Base-by-base conservation (phyloP, 2,329 filamentous ascomycete species). In the Mycosphaerelloides madeirae region DNA sequence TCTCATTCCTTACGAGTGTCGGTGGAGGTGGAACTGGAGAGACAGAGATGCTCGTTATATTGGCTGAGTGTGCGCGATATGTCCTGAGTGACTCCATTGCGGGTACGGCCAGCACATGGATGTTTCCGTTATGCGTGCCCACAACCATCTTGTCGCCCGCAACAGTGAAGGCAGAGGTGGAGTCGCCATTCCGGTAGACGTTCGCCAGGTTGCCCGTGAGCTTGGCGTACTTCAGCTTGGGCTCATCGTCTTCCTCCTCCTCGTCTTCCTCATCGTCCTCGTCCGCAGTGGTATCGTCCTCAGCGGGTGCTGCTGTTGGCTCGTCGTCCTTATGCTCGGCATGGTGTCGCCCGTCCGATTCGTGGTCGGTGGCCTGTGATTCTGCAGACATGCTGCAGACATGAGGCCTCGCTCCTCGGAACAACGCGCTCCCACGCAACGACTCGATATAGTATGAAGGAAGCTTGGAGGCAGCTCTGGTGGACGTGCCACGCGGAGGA, bases 121-220 rank as follows among this genome's bases (percentile, higher is more conserved):
- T 91, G 61, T 93, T 95, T 59, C 93, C 93, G 69, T 95, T 95
- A 66, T 98, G 91, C 25, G 93, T 96, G 54, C 91, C 93, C 57
- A 95, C 75, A 51, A 96, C 87, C 91, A 97, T 95, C 73, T 97
- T 97, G 73, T 98, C 91, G 41, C 91, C 91, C 31, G 86, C 86
- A 38, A 95, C 87, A 38, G 94, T 71, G 64, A 95, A 95, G 7
- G 87, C 75, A 67, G 90, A 96, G 19, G 91, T 96, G 56, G 89
- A 87, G 76, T 98, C 93, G 57, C 88, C 90, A 70, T 95, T 95
- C 46, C 89, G 83, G 70, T 98, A 98, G 28, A 96, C 79, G 33
- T 84, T 74, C 19, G 78, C 81, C 49, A 98, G 71, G 59, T 84
- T 83, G 49, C 83, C 84, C 6, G 93, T 97, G 56, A 97, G 70